Percentiles rank a stretch among this genome's conserved stretches.
These are phyloP conservation scores for Aspergillus sergii DNA, from an alignment of 2,329 filamentous ascomycete species.

Conservation along the genomic window DNA sequence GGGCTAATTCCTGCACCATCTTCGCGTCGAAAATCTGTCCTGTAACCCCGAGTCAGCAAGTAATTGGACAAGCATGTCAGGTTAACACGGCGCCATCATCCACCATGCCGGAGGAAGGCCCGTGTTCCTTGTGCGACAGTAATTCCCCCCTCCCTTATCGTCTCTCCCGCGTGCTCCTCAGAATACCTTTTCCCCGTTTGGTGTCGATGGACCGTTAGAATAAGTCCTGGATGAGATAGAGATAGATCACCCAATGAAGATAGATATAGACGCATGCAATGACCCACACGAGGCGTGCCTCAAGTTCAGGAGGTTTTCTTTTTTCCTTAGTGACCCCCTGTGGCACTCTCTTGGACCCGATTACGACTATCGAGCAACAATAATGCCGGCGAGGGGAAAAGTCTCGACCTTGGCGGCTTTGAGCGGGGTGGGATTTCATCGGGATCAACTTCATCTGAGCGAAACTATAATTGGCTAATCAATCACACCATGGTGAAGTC, in stretches of 20 bases:
- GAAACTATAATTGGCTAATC: background rate
- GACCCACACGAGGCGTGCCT: background rate
- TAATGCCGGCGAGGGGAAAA: too few relatives aligned
- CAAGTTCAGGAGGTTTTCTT: background rate
- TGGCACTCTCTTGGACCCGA: background rate
- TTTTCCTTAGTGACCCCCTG: background rate
- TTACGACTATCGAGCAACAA: background rate
- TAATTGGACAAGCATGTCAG: background rate
- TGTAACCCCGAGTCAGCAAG: background rate
- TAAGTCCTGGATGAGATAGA: background rate
- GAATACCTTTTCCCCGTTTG: background rate
- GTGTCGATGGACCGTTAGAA: background rate
- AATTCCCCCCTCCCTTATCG: background rate
- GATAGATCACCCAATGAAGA: constrained; percentile 1
- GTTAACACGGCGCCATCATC: background rate
- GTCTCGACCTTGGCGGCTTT: background rate
- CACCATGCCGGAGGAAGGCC: background rate
- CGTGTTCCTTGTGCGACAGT: background rate
- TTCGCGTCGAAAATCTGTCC: constrained; percentile 3
- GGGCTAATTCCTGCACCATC: constrained; percentile 8
- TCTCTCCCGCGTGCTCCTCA: background rate
- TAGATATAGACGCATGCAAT: constrained; percentile 5
- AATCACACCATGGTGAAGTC: background rate
- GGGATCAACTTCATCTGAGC: background rate
- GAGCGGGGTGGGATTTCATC: background rate